A percentile compares a stretch with the other conserved stretches of the same genome.
These are phyloP conservation scores for Pseudogymnoascus sp. DNA, from an alignment of 2,329 filamentous ascomycete genomes.

Conservation along the genomic window DNA sequence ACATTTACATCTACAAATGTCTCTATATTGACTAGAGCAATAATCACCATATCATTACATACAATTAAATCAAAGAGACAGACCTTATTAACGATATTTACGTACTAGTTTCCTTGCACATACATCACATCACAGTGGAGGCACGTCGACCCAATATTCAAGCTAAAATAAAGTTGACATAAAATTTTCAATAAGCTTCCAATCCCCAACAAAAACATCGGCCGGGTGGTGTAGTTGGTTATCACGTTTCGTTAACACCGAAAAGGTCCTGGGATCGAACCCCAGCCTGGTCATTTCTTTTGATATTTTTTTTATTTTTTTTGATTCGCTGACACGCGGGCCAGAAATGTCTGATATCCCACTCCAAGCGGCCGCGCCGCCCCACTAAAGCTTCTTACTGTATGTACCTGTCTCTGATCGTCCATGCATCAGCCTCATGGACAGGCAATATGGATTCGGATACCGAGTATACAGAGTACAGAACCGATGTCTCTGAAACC, in stretches of 20 bases:
- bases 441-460: background rate
- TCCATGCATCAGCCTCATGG: background rate
- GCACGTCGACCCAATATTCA: too few species aligned
- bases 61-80: background rate
- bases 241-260: background rate
- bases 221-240: constrained; percentile 6
- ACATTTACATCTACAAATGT: too few species aligned
- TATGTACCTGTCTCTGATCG: background rate
- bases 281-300: constrained; percentile 6
- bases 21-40: background rate
- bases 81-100: background rate
- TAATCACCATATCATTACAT: background rate
- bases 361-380: background rate
- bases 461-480: background rate
- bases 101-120: background rate
- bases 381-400: background rate
- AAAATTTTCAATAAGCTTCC: background rate
- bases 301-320: background rate
- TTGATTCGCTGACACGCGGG: background rate
- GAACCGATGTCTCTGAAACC: background rate
- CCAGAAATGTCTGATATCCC: constrained; percentile 1
- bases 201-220: background rate
- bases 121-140: background rate
- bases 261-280: constrained; percentile 7
- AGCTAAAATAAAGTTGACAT: background rate